Conservation (phyloP, 176 grass and related monocot genomes). For the Cenchrus fungigraminus region DNA sequence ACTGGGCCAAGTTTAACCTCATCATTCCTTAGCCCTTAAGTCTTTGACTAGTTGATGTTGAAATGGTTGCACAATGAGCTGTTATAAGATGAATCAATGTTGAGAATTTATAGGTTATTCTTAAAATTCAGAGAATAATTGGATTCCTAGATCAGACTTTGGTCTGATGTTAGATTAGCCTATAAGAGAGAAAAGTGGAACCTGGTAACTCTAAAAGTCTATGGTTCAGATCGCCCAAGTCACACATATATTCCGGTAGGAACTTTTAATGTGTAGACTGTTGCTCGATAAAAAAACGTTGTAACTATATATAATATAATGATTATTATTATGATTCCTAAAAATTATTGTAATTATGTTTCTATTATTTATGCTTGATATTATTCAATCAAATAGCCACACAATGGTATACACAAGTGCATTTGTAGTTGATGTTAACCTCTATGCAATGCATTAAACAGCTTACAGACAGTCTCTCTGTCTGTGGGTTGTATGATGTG, state of each 20-base stretch:
- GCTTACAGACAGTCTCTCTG: too few relatives aligned
- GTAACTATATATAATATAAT: too few relatives aligned
- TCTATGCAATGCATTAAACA: too few relatives aligned
- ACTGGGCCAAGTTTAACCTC: constrained; percentile 46
- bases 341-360: too few relatives aligned
- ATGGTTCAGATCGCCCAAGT: constrained; percentile 7
- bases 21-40: constrained; percentile 67
- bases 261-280: background rate
- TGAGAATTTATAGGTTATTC: background rate
- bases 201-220: constrained; percentile 13
- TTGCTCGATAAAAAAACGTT: too few relatives aligned
- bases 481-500: too few relatives aligned
- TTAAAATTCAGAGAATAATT: constrained; percentile 29
- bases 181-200: background rate
- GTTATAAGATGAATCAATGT: background rate
- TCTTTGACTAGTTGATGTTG: constrained; percentile 37
- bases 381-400: too few relatives aligned
- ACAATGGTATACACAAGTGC: too few relatives aligned
- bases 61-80: background rate
- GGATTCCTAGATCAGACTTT: background rate
- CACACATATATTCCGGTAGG: constrained; percentile 11
- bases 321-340: too few relatives aligned
- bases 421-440: too few relatives aligned
- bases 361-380: too few relatives aligned
- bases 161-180: background rate